A percentile compares a stretch with the other conserved stretches of the same genome.
These are phyloP conservation scores for Rhododendron vialii DNA, from an alignment of 148 eudicot genomes.

Conservation along the genomic window DNA sequence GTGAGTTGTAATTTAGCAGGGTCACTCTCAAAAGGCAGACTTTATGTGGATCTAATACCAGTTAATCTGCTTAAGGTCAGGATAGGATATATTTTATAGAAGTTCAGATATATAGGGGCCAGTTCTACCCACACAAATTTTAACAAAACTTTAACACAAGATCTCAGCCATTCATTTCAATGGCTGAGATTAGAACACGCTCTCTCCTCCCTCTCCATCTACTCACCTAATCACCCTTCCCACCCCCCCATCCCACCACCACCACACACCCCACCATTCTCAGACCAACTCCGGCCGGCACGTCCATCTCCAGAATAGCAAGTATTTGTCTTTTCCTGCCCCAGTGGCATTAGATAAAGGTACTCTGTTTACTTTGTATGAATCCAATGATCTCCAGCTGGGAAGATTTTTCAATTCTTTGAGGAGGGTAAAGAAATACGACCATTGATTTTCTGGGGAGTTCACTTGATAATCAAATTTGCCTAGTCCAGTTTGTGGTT, in stretches of 20 bases:
- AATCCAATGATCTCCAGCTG: background rate
- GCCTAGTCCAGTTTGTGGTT: background rate
- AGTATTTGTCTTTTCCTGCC: background rate
- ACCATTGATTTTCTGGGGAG: background rate
- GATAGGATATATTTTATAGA: background rate
- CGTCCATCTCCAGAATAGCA: no score
- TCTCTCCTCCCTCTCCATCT: no score
- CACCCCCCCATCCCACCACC: no score
- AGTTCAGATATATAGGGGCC: background rate
- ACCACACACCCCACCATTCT: no score
- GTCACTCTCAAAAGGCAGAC: background rate
- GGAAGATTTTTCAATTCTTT: no score
- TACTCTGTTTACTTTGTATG: background rate
- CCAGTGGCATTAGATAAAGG: background rate
- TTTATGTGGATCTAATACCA: background rate
- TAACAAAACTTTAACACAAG: no score
- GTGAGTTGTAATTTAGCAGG: background rate
- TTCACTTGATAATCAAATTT: background rate
- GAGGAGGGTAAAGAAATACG: background rate
- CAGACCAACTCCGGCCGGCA: no score
- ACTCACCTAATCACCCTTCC: no score
- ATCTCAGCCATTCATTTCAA: no score
- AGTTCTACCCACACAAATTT: no score
- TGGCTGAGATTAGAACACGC: no score
- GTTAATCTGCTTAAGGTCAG: background rate